Percentiles rank a stretch among this genome's conserved stretches.
phyloP scores from a whole-genome alignment of 2,329 filamentous ascomycete genomes.

The Colletotrichum sp. region DNA sequence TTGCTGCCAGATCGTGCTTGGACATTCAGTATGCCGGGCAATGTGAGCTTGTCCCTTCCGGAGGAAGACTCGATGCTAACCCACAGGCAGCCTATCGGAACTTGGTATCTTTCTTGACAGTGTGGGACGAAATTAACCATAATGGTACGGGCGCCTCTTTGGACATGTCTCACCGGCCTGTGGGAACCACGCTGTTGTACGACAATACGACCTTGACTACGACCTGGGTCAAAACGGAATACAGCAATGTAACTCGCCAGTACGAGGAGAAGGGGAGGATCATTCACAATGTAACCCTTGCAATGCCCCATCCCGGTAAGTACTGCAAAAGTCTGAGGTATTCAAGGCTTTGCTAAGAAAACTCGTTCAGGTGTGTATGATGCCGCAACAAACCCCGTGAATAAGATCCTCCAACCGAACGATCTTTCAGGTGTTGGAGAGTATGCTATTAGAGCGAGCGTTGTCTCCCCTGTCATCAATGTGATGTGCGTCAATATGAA shows the following conservation, averaged over 20 bases:
- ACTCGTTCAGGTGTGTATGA: conserved; percentile 56
- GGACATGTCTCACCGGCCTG: conserved; percentile 55
- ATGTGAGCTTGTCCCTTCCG: conserved; percentile 33
- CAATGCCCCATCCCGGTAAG: conserved; percentile 72
- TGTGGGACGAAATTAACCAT: conserved; percentile 56
- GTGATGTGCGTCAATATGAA: conserved; percentile 75
- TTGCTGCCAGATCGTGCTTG: conserved; percentile 63
- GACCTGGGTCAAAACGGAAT: conserved; percentile 68
- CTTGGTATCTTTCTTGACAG: conserved; percentile 62
- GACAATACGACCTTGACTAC: conserved; percentile 76
- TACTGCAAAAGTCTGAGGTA: not conserved
- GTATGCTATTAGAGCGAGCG: conserved; percentile 70
- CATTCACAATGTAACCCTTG: conserved; percentile 78
- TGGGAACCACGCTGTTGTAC: conserved; percentile 66
- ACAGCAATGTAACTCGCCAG: conserved; percentile 55
- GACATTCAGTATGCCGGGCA: conserved; percentile 73
- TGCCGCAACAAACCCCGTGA: conserved; percentile 65
- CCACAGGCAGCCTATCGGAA: conserved; percentile 64
- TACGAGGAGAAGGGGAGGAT: conserved; percentile 58
- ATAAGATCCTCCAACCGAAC: conserved; percentile 73
- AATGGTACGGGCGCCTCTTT: conserved; percentile 46
- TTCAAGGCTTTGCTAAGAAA: not conserved
- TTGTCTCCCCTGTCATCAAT: conserved; percentile 74
- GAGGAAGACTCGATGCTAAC: not conserved
- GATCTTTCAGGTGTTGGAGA: conserved; percentile 70